Evolutionary conservation across 352 stramenopile species (phyloP).

Genomic region (Globisporangium iwayamae): DNA sequence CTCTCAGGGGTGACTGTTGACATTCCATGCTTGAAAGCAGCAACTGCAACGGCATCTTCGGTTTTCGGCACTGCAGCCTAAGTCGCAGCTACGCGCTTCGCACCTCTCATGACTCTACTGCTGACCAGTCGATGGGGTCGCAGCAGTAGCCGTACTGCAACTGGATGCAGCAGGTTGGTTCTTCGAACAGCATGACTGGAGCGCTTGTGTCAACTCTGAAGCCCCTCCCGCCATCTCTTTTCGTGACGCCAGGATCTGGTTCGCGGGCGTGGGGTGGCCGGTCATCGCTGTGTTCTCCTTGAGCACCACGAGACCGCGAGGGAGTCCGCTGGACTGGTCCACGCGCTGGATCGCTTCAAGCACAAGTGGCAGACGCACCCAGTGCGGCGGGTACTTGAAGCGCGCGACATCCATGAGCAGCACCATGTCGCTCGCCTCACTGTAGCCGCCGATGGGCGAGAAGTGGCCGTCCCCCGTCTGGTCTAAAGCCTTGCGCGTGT

Average conservation of each 20-base stretch:
- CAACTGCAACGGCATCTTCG: too few relatives aligned
- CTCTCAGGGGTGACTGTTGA: too few relatives aligned
- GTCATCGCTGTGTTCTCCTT: slow-evolving; percentile 8
- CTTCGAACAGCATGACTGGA: neutral
- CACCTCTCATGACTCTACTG: too few relatives aligned
- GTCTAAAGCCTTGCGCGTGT: slow-evolving; percentile 84
- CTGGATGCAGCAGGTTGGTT: neutral
- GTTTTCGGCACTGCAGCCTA: too few relatives aligned
- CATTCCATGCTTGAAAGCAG: too few relatives aligned
- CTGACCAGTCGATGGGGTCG: too few relatives aligned
- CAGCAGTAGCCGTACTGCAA: neutral
- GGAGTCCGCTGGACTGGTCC: slow-evolving; percentile 38
- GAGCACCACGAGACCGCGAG: slow-evolving; percentile 18
- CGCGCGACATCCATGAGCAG: slow-evolving; percentile 95
- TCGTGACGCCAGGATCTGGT: neutral
- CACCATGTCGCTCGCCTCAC: slow-evolving; percentile 88
- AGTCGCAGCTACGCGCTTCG: too few relatives aligned
- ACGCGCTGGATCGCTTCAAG: slow-evolving; percentile 52
- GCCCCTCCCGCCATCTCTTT: too few relatives aligned
- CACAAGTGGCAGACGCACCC: slow-evolving; percentile 55
- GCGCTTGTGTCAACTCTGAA: neutral
- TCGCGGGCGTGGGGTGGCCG: neutral
- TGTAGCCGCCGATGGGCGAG: slow-evolving; percentile 94
- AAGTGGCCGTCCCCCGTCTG: slow-evolving; percentile 98
- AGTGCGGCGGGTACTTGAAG: slow-evolving; percentile 95